Conservation (phyloP, 1,284 basidiomycete species). For the Ganoderma meredithae region DNA sequence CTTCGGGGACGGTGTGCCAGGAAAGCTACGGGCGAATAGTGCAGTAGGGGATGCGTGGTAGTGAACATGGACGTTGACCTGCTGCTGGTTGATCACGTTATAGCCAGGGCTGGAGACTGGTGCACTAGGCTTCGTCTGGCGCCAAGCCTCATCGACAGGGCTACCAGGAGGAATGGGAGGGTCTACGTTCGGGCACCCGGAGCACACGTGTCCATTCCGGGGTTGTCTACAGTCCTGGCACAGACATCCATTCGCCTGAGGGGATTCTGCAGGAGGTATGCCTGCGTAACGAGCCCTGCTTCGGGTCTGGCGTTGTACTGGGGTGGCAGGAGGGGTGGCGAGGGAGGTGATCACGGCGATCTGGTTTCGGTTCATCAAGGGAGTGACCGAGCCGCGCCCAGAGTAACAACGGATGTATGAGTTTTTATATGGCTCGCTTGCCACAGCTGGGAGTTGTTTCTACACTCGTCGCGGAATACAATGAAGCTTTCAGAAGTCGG, state of each 20-base stretch:
- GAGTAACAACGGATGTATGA: not conserved
- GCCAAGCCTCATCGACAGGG: not conserved
- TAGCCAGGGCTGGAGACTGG: not conserved
- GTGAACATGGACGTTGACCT: not conserved
- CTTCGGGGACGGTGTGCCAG: not conserved
- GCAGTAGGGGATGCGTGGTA: not conserved
- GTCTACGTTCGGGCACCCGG: not conserved
- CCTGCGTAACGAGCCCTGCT: not conserved
- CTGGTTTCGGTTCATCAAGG: not conserved
- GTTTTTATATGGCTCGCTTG: not conserved
- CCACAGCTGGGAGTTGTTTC: not conserved
- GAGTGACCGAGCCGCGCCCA: not conserved
- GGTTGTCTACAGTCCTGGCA: not conserved
- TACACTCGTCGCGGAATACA: not conserved
- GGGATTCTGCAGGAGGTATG: not conserved
- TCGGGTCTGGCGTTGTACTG: not conserved
- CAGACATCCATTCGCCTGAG: not conserved
- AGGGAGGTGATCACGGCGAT: not conserved
- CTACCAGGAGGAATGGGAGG: not conserved
- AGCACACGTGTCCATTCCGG: not conserved
- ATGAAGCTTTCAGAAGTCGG: not conserved
- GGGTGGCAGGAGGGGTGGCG: not conserved
- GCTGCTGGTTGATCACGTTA: not conserved
- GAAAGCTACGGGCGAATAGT: not conserved
- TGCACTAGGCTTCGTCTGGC: not conserved